Conservation (phyloP, 176 grass and related monocot genomes). For the Triticum urartu region DNA sequence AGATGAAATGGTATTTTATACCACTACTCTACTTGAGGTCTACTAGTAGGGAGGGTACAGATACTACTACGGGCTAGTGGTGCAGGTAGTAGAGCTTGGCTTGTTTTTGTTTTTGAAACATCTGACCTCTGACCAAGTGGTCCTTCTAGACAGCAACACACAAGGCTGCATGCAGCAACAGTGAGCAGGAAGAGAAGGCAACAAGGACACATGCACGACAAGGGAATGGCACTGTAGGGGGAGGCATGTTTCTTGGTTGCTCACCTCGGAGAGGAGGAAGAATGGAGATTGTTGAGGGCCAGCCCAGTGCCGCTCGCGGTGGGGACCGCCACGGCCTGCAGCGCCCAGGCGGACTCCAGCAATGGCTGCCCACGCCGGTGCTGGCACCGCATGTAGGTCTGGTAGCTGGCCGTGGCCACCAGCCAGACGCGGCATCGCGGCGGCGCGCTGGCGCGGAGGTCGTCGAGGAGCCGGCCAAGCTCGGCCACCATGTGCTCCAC, state of each 20-base stretch:
- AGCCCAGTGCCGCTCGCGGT: constrained; percentile 44
- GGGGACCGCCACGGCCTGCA: constrained; percentile 78
- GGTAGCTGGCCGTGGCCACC: constrained; percentile 70
- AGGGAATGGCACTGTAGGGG: background rate
- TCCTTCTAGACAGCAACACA: constrained; percentile 29
- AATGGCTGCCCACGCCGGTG: constrained; percentile 43
- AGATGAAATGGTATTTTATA: background rate
- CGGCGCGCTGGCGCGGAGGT: constrained; percentile 24
- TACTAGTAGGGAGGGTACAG: background rate
- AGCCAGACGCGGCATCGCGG: constrained; percentile 48
- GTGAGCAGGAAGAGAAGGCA: background rate
- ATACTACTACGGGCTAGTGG: too few relatives aligned
- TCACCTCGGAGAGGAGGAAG: constrained; percentile 58
- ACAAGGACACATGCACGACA: background rate
- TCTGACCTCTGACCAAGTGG: constrained; percentile 19
- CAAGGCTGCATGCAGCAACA: constrained; percentile 14
- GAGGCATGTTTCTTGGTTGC: constrained; percentile 1
- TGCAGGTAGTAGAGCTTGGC: background rate
- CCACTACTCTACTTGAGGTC: background rate
- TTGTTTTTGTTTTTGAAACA: constrained; percentile 29
- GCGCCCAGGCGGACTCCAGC: constrained; percentile 58
- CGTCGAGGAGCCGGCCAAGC: constrained; percentile 53
- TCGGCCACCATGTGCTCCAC: constrained; percentile 68
- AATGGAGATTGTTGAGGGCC: constrained; percentile 50
- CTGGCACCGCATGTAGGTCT: constrained; percentile 87